These are phyloP conservation scores for Agapanthus africanus DNA, from an alignment of 106 monocot genomes.

Conservation along the genomic window DNA sequence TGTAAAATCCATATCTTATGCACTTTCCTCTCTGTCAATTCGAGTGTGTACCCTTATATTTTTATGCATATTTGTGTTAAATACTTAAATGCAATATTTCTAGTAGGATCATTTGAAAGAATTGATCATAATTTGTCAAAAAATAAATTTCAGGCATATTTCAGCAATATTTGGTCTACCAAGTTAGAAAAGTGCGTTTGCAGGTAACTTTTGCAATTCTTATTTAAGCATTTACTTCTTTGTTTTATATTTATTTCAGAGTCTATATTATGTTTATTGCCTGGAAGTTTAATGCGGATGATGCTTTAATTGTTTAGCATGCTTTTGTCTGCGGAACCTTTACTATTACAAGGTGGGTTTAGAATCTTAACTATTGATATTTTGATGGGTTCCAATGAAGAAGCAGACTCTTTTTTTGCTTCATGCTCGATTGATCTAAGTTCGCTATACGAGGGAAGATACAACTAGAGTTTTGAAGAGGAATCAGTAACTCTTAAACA, in stretches of 20 bases:
- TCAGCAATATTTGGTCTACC: constrained; percentile 81
- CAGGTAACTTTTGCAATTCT: constrained; percentile 46
- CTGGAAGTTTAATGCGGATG: too few relatives aligned
- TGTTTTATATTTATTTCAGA: constrained; percentile 70
- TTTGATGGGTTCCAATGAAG: too few relatives aligned
- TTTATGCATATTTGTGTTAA: not conserved
- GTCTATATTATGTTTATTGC: constrained; percentile 37
- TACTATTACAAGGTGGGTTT: too few relatives aligned
- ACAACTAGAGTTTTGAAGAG: too few relatives aligned
- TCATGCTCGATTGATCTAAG: too few relatives aligned
- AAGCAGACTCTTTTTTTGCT: too few relatives aligned
- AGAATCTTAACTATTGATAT: not conserved
- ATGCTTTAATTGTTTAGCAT: too few relatives aligned
- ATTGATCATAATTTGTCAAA: constrained; percentile 2
- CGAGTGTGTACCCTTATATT: not conserved
- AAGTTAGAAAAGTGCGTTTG: constrained; percentile 86
- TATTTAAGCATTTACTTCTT: not conserved
- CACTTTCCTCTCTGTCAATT: not conserved
- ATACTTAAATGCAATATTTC: not conserved
- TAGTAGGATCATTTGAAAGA: not conserved
- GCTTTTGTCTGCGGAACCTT: too few relatives aligned
- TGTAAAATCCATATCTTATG: not conserved
- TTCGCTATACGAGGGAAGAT: too few relatives aligned
- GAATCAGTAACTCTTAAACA: too few relatives aligned
- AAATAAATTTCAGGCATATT: constrained; percentile 51